A percentile compares a stretch with the other conserved stretches of the same genome.
Conservation (phyloP, 2,329 filamentous ascomycete species). For the Diaporthe helianthi region DNA sequence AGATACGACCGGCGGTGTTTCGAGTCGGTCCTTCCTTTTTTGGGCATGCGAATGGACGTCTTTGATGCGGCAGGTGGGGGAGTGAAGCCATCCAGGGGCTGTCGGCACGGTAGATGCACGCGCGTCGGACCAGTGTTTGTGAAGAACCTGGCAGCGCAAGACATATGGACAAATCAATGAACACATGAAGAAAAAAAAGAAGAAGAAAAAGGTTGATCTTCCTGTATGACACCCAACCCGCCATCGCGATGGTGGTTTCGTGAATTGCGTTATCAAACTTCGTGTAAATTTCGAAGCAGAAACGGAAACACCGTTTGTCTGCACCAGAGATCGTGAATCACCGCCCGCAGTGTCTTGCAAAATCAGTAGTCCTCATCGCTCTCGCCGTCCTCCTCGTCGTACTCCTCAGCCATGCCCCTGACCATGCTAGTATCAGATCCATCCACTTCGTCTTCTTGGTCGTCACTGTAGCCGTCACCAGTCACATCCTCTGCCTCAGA, state of each 20-base stretch:
- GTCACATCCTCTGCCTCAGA: constrained; percentile 19
- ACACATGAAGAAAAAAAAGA: not conserved
- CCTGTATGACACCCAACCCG: not conserved
- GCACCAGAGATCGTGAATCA: not conserved
- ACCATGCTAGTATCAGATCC: not conserved
- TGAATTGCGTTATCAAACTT: not conserved
- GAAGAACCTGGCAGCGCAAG: not conserved
- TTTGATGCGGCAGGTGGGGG: not conserved
- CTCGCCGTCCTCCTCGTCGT: constrained; percentile 7
- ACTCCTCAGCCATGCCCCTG: not conserved
- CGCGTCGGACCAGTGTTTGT: not conserved
- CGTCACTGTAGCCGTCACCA: constrained; percentile 8
- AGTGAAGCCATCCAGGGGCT: not conserved
- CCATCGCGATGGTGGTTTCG: not conserved
- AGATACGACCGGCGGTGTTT: too few species aligned
- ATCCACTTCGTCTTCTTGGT: constrained; percentile 10
- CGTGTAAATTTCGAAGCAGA: not conserved
- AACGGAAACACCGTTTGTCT: not conserved
- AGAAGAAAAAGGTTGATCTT: not conserved
- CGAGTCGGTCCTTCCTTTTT: not conserved
- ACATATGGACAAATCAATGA: not conserved
- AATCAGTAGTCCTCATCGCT: constrained; percentile 13
- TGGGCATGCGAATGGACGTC: not conserved
- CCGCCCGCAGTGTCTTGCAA: not conserved
- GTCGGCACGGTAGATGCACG: not conserved